These are phyloP conservation scores for Volutella citrinella DNA, from an alignment of 2,329 filamentous ascomycete genomes.

Conservation along the genomic window DNA sequence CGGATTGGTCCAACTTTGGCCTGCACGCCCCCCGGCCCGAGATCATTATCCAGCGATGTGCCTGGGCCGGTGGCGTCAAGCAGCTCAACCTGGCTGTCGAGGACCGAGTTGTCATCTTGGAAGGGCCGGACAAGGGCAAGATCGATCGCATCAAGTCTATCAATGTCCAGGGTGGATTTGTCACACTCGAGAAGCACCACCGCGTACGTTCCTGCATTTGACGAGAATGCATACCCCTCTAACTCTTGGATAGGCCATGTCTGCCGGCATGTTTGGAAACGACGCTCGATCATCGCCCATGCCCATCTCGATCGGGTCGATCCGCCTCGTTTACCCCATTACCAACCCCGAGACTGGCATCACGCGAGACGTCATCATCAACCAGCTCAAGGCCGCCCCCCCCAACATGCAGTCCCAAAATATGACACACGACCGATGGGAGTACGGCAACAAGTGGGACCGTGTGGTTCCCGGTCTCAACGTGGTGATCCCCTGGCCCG, in stretches of 20 bases:
- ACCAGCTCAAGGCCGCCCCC: conserved; percentile 60
- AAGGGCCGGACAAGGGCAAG: conserved; percentile 77
- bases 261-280: conserved; percentile 28
- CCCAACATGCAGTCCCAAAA: conserved; percentile 44
- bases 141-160: conserved; percentile 70
- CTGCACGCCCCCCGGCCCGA: conserved; percentile 26
- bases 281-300: conserved; percentile 29
- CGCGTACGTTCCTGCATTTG: conserved; percentile 48
- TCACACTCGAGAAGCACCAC: conserved; percentile 61
- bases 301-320: conserved; percentile 63
- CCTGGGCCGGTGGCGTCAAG: conserved; percentile 53
- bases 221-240: neutral
- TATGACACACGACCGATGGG: conserved; percentile 40
- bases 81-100: conserved; percentile 62
- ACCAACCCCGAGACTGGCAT: conserved; percentile 61
- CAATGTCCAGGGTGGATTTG: conserved; percentile 49
- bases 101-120: conserved; percentile 79
- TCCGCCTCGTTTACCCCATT: conserved; percentile 80
- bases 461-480: conserved; percentile 69
- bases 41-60: conserved; percentile 42
- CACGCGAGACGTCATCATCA: conserved; percentile 73
- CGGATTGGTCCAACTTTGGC: conserved; percentile 33
- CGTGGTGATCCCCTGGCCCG: conserved; percentile 74
- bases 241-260: conserved; percentile 22
- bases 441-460: conserved; percentile 41